A percentile compares a stretch with the other conserved stretches of the same genome.
phyloP scores from a whole-genome alignment of 805 yeast species.

The Saccharomycopsis olivae region DNA sequence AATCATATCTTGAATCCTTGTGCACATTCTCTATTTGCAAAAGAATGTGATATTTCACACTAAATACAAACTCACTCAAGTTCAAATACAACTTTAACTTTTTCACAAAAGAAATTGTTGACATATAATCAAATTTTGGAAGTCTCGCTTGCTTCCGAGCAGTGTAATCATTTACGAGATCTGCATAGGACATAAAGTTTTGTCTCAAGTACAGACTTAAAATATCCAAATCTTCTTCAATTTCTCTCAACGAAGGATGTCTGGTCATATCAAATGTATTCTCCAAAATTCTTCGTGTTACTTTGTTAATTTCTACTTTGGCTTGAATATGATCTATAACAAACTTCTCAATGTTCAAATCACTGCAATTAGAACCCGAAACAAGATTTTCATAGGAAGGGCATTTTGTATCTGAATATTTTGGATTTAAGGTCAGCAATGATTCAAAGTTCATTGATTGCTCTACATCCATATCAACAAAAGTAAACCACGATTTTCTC shows the following conservation, averaged over 20 bases:
- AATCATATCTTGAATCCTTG: not conserved
- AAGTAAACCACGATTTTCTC: constrained; percentile 31
- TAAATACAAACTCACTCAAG: constrained; percentile 8
- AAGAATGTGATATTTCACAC: constrained; percentile 10
- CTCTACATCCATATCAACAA: constrained; percentile 25
- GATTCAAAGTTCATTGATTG: constrained; percentile 8
- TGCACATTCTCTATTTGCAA: constrained; percentile 8
- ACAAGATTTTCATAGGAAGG: constrained; percentile 10
- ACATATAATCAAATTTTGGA: constrained; percentile 5
- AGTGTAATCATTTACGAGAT: constrained; percentile 3
- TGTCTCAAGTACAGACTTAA: constrained; percentile 10
- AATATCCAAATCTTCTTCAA: constrained; percentile 18
- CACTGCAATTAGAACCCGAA: constrained; percentile 9
- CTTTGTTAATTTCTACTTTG: constrained; percentile 5
- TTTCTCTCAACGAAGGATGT: constrained; percentile 21
- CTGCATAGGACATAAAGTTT: constrained; percentile 1
- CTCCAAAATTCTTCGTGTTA: constrained; percentile 19
- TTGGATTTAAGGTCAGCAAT: constrained; percentile 1
- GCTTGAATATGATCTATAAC: constrained; percentile 7
- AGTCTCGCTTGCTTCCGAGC: not conserved
- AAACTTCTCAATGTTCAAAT: constrained; percentile 15
- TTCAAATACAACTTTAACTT: not conserved
- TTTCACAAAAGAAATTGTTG: constrained; percentile 1
- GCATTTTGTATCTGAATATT: constrained; percentile 9
- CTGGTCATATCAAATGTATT: constrained; percentile 19